Conservation (phyloP, 2,329 filamentous ascomycete genomes). For the Beauveria scarabaeidicola region DNA sequence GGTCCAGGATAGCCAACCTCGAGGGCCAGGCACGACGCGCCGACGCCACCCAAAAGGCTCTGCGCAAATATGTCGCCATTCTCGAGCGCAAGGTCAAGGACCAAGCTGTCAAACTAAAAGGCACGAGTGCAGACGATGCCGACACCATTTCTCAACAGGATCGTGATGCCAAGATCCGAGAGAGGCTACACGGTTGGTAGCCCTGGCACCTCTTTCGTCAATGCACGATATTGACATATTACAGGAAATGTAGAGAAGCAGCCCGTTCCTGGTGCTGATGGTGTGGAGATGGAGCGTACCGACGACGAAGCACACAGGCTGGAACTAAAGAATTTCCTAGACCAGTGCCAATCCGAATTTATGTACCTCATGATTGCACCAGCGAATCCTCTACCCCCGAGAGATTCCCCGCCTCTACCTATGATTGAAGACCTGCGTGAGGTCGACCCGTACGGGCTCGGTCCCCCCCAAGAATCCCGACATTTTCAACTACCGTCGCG, state of each 20-base stretch:
- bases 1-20: conserved; percentile 86
- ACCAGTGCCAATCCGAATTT: conserved; percentile 57
- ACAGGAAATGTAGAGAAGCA: conserved; percentile 36
- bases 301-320: conserved; percentile 44
- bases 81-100: conserved; percentile 82
- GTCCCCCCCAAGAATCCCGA: conserved; percentile 32
- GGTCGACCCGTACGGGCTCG: conserved; percentile 42
- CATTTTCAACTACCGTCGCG: conserved; percentile 30
- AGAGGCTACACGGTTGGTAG: conserved; percentile 45
- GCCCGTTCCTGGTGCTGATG: conserved; percentile 35
- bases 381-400: conserved; percentile 56
- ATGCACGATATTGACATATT: conserved; percentile 1
- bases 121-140: conserved; percentile 29
- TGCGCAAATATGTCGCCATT: conserved; percentile 85
- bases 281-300: conserved; percentile 36
- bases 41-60: conserved; percentile 78
- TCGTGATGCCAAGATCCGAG: conserved; percentile 44
- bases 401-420: conserved; percentile 51
- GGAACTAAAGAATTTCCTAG: conserved; percentile 52
- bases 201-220: conserved; percentile 10
- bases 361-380: conserved; percentile 61
- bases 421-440: conserved; percentile 53
- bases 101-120: conserved; percentile 64
- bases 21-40: conserved; percentile 83
- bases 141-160: conserved; percentile 39